These are phyloP conservation scores for Cenococcum geophilum DNA, from an alignment of 495 filamentous ascomycete genomes.

Conservation along the genomic window DNA sequence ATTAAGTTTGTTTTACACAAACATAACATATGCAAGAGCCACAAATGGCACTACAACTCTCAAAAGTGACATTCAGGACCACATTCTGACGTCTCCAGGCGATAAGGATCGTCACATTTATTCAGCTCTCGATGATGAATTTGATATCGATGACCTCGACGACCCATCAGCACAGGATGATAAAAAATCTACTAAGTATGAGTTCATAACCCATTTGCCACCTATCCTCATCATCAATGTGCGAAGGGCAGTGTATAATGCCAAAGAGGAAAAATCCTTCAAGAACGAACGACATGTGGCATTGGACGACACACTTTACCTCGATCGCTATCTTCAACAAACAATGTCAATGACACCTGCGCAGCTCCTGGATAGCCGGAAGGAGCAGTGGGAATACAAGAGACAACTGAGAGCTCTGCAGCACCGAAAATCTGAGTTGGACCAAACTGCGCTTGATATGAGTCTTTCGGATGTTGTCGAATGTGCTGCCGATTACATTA, in stretches of 20 bases:
- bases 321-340: slow-evolving; percentile 85
- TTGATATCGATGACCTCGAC: slow-evolving; percentile 67
- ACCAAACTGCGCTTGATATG: slow-evolving; percentile 17
- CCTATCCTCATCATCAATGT: slow-evolving; percentile 86
- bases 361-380: slow-evolving; percentile 54
- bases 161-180: slow-evolving; percentile 45
- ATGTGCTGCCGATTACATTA: slow-evolving; percentile 23
- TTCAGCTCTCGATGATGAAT: slow-evolving; percentile 74
- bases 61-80: slow-evolving; percentile 18
- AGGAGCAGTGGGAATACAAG: slow-evolving; percentile 70
- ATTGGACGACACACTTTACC: slow-evolving; percentile 69
- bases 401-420: slow-evolving; percentile 53
- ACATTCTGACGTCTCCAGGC: slow-evolving; percentile 14
- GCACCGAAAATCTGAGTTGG: slow-evolving; percentile 35
- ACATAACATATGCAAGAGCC: slow-evolving; percentile 15
- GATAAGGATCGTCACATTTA: slow-evolving; percentile 56
- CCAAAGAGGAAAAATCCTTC: slow-evolving; percentile 50
- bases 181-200: slow-evolving; percentile 56
- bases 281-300: slow-evolving; percentile 75
- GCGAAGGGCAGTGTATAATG: slow-evolving; percentile 67
- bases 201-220: slow-evolving; percentile 68
- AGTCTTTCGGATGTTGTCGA: slow-evolving; percentile 24
- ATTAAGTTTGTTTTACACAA: slow-evolving; percentile 31
- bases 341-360: slow-evolving; percentile 39
- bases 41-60: not conserved